A percentile compares a stretch with the other conserved stretches of the same genome.
phyloP scores from a whole-genome alignment of 2,329 filamentous ascomycete genomes.

The Cladosporium cucumerinum region DNA sequence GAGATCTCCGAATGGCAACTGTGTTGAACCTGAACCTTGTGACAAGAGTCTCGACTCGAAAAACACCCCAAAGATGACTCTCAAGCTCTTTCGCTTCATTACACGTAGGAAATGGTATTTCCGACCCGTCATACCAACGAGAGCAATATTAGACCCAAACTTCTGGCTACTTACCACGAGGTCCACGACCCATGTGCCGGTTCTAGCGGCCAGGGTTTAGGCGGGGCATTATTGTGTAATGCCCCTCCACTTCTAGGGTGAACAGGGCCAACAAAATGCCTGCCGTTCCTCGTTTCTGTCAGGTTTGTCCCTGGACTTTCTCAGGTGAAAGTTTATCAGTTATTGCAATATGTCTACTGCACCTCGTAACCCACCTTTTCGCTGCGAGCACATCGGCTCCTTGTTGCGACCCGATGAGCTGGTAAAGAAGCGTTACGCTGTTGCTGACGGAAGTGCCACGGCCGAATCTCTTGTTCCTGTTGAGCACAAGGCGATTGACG shows the following conservation, averaged over 20 bases:
- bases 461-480: constrained; percentile 29
- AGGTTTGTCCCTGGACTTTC: neutral
- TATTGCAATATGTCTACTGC: constrained; percentile 27
- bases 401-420: constrained; percentile 63
- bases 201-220: neutral
- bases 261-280: neutral
- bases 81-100: neutral
- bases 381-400: constrained; percentile 70
- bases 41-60: neutral
- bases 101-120: neutral
- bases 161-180: neutral
- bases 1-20: neutral
- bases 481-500: constrained; percentile 33
- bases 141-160: neutral
- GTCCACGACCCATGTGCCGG: neutral
- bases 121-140: neutral
- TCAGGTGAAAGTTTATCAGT: neutral
- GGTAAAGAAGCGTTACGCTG: constrained; percentile 55
- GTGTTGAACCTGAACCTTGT: neutral
- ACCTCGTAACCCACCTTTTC: constrained; percentile 56
- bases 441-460: constrained; percentile 34
- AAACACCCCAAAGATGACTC: neutral
- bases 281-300: neutral
- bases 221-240: neutral
- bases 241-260: constrained; percentile 9